A percentile compares a stretch with the other conserved stretches of the same genome.
Conservation (phyloP, 257 asterid species). For the Fraxinus pennsylvanica region DNA sequence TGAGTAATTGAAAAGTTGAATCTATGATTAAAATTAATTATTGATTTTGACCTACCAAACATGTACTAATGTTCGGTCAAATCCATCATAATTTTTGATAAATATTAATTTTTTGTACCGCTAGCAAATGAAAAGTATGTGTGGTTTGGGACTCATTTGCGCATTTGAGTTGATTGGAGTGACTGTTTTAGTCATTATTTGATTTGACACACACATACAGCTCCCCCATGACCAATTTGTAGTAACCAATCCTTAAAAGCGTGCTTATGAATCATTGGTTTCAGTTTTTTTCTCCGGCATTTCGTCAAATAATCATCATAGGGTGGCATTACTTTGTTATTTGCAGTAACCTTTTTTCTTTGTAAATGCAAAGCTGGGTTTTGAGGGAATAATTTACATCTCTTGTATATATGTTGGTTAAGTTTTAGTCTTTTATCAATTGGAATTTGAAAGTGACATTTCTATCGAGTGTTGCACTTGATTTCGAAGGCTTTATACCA, state of each 20-base stretch:
- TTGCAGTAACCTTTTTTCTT: not conserved
- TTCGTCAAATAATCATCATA: not conserved
- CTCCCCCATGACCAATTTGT: not conserved
- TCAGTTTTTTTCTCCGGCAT: not conserved
- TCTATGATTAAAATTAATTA: too few relatives aligned
- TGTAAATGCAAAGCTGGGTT: too few relatives aligned
- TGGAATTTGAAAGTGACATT: slow-evolving; percentile 37
- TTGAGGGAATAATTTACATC: not conserved
- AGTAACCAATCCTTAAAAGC: not conserved
- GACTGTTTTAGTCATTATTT: not conserved
- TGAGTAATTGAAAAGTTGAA: too few relatives aligned
- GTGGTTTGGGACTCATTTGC: not conserved
- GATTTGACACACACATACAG: not conserved
- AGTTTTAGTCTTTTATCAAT: not conserved
- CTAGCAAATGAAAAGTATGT: slow-evolving; percentile 16
- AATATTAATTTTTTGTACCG: slow-evolving; percentile 19
- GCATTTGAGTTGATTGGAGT: not conserved
- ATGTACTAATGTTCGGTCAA: slow-evolving; percentile 32
- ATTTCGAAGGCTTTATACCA: not conserved
- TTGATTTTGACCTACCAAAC: too few relatives aligned
- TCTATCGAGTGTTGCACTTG: not conserved
- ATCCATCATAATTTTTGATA: slow-evolving; percentile 35
- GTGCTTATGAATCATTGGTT: not conserved
- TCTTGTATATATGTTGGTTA: not conserved
- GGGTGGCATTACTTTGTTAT: too few relatives aligned